These are phyloP conservation scores for Metarhizium guizhouense DNA, from an alignment of 2,329 filamentous ascomycete genomes.

Conservation along the genomic window DNA sequence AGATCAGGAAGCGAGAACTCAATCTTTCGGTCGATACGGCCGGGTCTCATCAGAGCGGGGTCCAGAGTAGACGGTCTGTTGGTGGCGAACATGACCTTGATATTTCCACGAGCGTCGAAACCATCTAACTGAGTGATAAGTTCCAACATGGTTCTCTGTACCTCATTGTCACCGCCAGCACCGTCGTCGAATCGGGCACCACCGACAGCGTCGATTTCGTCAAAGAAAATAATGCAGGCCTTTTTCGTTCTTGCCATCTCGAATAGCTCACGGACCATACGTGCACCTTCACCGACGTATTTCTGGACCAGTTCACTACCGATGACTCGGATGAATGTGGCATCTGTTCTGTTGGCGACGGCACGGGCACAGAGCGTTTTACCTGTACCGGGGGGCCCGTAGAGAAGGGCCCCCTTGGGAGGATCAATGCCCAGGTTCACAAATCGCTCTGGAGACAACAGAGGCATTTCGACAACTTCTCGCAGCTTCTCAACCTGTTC, in stretches of 20 bases:
- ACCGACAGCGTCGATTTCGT: constrained; percentile 94
- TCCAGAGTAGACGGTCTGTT: constrained; percentile 93
- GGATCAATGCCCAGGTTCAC: constrained; percentile 98
- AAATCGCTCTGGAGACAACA: constrained; percentile 92
- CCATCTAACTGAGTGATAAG: constrained; percentile 94
- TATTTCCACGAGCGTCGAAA: constrained; percentile 93
- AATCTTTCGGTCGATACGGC: constrained; percentile 97
- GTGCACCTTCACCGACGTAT: constrained; percentile 94
- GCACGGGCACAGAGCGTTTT: constrained; percentile 97
- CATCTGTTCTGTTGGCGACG: constrained; percentile 95
- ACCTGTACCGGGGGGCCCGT: constrained; percentile 95
- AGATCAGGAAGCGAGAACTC: constrained; percentile 97
- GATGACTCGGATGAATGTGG: constrained; percentile 97
- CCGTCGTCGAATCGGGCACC: constrained; percentile 95
- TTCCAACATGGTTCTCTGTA: constrained; percentile 96
- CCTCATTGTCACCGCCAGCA: constrained; percentile 93
- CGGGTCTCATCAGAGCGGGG: constrained; percentile 93
- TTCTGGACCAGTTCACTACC: constrained; percentile 97
- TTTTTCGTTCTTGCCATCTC: constrained; percentile 99
- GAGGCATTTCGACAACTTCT: constrained; percentile 97
- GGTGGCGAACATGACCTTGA: constrained; percentile 99
- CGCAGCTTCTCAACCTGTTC: constrained; percentile 98
- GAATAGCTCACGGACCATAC: constrained; percentile 97
- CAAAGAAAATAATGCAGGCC: constrained; percentile 95
- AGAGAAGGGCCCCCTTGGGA: constrained; percentile 92